Percentiles rank a stretch among this genome's conserved stretches.
phyloP scores from a whole-genome alignment of 192 early-diverging fungal species.

The Coemansia sp. region DNA sequence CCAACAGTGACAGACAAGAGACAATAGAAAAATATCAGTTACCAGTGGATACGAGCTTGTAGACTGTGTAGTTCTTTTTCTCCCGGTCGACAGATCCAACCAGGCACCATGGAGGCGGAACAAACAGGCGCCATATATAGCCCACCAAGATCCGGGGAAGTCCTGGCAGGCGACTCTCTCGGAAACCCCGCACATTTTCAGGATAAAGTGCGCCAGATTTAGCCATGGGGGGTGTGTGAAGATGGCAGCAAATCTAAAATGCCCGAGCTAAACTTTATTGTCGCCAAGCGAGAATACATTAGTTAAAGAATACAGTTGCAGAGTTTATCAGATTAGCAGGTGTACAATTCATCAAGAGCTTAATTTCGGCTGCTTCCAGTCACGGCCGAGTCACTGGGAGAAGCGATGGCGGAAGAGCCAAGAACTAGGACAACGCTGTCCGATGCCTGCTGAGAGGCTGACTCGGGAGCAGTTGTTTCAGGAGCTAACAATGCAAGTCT shows the following conservation, averaged over 20 bases:
- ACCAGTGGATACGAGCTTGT: background rate
- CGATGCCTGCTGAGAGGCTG: background rate
- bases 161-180: background rate
- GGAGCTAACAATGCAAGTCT: conserved; percentile 6
- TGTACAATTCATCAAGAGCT: too few species aligned
- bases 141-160: background rate
- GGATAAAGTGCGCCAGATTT: background rate
- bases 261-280: too few species aligned
- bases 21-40: background rate
- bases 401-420: background rate
- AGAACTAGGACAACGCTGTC: conserved; percentile 13
- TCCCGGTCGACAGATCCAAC: background rate
- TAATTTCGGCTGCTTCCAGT: too few species aligned
- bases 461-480: background rate
- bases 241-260: background rate
- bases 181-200: background rate
- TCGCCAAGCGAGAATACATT: too few species aligned
- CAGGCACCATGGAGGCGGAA: background rate
- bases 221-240: background rate
- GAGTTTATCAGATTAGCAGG: too few species aligned
- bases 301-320: too few species aligned
- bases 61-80: background rate
- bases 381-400: background rate
- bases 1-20: background rate
- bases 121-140: background rate